Percentiles rank a stretch among this genome's conserved stretches.
phyloP scores from a whole-genome alignment of 768 basidiomycete species.

The Cubamyces lactineus region DNA sequence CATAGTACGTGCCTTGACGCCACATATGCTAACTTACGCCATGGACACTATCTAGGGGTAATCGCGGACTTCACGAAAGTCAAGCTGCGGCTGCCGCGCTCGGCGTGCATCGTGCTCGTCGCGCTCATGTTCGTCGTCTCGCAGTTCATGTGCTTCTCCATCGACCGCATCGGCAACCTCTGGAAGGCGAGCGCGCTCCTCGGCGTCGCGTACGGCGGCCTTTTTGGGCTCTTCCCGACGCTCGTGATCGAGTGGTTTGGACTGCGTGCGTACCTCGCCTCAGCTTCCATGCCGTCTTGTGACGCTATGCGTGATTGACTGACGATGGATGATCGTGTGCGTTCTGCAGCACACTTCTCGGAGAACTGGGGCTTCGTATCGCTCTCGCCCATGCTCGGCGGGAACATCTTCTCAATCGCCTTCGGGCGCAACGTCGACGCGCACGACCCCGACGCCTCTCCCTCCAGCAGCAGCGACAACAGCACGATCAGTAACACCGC shows the following conservation, averaged over 20 bases:
- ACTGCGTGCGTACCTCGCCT: constrained; percentile 63
- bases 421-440: constrained; percentile 84
- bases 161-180: constrained; percentile 60
- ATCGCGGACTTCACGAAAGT: constrained; percentile 67
- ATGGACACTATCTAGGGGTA: constrained; percentile 48
- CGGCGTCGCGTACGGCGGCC: constrained; percentile 72
- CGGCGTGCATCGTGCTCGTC: constrained; percentile 70
- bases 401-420: constrained; percentile 81
- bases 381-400: constrained; percentile 74
- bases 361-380: constrained; percentile 87
- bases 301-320: too few relatives aligned
- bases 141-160: constrained; percentile 59
- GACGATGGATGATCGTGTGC: background rate
- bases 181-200: constrained; percentile 64
- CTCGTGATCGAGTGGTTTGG: constrained; percentile 90
- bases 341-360: constrained; percentile 61
- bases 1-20: background rate
- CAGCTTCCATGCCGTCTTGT: too few relatives aligned
- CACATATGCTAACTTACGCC: background rate
- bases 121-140: constrained; percentile 70
- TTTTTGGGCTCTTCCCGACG: constrained; percentile 77
- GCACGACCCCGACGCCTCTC: constrained; percentile 44
- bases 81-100: constrained; percentile 61
- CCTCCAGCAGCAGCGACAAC: background rate
- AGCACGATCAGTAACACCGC: background rate